Evolutionary conservation across 441 rosid species (phyloP).

Genomic region (Lepidium campestre): DNA sequence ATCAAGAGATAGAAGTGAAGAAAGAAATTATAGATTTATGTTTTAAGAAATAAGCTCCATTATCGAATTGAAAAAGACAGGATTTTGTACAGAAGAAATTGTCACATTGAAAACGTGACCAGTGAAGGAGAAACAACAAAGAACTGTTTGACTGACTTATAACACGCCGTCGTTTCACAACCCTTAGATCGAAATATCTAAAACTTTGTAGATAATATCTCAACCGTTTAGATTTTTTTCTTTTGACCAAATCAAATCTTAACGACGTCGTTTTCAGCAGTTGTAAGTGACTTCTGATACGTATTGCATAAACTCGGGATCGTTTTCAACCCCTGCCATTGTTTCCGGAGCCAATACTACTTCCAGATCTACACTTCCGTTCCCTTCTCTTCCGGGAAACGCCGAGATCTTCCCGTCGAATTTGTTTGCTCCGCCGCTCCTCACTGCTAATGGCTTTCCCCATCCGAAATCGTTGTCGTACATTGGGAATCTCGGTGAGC

Average conservation of each 20-base stretch:
- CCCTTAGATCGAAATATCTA: slow-evolving; percentile 6
- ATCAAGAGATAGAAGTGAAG: background rate
- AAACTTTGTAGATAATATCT: background rate
- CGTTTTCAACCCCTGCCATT: slow-evolving; percentile 57
- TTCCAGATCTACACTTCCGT: slow-evolving; percentile 84
- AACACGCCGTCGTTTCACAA: background rate
- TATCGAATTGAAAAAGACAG: slow-evolving; percentile 17
- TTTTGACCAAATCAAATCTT: background rate
- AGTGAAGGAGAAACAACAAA: slow-evolving; percentile 5
- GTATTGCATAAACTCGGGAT: slow-evolving; percentile 80
- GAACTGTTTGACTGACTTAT: slow-evolving; percentile 9
- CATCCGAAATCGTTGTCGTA: slow-evolving; percentile 91
- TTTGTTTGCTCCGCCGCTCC: slow-evolving; percentile 89
- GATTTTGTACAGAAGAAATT: slow-evolving; percentile 21
- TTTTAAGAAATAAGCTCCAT: background rate
- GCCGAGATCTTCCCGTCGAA: slow-evolving; percentile 97
- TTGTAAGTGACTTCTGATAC: slow-evolving; percentile 33
- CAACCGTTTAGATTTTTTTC: slow-evolving; percentile 13
- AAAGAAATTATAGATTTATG: background rate
- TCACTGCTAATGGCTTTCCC: slow-evolving; percentile 81
- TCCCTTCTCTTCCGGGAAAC: slow-evolving; percentile 77
- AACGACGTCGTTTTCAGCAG: background rate
- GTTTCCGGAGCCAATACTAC: slow-evolving; percentile 75
- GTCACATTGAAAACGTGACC: slow-evolving; percentile 20
- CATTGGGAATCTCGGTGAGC: slow-evolving; percentile 97